Evolutionary conservation across 2,329 filamentous ascomycete species (phyloP), one percentile per base, ranked within the genome.

Genomic region (Pseudofabraea citricarpa): DNA sequence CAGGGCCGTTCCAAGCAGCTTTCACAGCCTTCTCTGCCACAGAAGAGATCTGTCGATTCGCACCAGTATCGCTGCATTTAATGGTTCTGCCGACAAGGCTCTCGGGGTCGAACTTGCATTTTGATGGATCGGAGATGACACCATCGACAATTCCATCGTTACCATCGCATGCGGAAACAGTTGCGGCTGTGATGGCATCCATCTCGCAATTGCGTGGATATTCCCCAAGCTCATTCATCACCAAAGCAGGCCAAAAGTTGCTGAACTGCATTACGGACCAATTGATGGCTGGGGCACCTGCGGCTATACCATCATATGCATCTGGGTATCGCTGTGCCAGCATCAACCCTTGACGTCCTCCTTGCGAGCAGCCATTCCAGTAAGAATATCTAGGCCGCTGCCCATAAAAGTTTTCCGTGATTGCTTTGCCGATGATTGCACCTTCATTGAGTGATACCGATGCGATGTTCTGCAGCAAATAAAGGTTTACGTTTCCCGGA

Each of bases 291-390:
- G 66, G 64, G 3, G 64, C 60, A 6, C 46, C 46, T 5, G 65
- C 62, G 5, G 64, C 42, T 36, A 69, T 66, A 21, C 65, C 64
- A 46, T 69, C 57, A 39, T 61, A 68, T 4, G 56, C 49, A 1
- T 52, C 39, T 6, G 64, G 64, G 39, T 59, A 67, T 9, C 57
- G 45, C 42, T 68, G 65, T 12, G 63, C 62, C 5, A 55, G 32
- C 53, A 59, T 62, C 16, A 64, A 42, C 4, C 61, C 63, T 43
- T 65, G 63, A 18, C 63, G 41, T 13, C 63, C 64, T 19, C 63
- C 64, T 16, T 56, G 59, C 16, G 60, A 63, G 43, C 63, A 65
- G 8, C 64, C 63, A 43, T 50, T 53, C 50, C 52, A 66, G 44
- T 66, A 66, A 2, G 59, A 65, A 43, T 58, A 64, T 8, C 56